Percentiles rank a stretch among this genome's conserved stretches.
Conservation (phyloP, 305 asterid species). For the Fraxinus angustifolia region DNA sequence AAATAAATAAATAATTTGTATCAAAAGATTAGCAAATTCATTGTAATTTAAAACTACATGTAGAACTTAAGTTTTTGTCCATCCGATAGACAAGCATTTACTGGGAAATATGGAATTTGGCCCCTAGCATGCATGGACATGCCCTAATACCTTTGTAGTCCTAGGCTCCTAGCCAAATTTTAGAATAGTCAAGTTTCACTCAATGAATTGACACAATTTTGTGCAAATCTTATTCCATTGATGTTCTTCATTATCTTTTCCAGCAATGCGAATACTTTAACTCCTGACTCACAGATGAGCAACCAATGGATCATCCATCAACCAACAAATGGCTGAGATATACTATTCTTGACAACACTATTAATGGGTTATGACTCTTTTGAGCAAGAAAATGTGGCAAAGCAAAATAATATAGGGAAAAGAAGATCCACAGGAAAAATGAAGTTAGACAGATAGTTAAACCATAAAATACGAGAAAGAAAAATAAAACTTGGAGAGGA, state of each 20-base stretch:
- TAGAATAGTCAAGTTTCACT: background rate
- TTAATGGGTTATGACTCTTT: background rate
- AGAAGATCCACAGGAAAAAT: background rate
- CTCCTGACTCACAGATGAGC: background rate
- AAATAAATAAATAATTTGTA: background rate
- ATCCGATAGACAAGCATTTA: background rate
- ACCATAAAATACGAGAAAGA: background rate
- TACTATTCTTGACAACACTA: background rate
- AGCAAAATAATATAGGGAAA: conserved; percentile 1
- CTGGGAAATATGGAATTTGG: background rate
- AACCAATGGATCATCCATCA: background rate
- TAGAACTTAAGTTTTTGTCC: background rate
- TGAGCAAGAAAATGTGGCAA: conserved; percentile 5
- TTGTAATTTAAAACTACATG: background rate
- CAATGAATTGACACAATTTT: background rate
- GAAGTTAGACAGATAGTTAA: conserved; percentile 5
- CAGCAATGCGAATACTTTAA: background rate
- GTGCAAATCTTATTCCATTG: background rate
- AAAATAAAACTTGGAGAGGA: conserved; percentile 7
- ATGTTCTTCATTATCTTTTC: background rate
- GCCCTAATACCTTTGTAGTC: background rate
- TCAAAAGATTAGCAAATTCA: background rate
- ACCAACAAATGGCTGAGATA: background rate
- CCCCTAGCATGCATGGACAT: background rate
- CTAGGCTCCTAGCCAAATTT: background rate